Base-by-base conservation (phyloP, 1,284 basidiomycete genomes). In the Apiotrichum sp. region DNA sequence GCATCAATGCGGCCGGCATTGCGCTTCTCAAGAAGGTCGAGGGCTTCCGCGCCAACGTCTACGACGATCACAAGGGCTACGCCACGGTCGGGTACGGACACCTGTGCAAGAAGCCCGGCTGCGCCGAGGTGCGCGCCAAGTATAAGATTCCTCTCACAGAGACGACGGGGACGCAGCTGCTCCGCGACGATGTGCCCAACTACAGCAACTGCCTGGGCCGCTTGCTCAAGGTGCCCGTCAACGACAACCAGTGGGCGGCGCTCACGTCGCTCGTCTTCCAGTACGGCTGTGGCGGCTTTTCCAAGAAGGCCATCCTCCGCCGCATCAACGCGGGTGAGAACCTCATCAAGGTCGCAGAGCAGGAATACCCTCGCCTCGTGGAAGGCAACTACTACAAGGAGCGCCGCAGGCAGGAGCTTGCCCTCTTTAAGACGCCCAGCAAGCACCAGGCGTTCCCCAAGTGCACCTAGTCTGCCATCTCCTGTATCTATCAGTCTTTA, bases 71-170 rank as follows among this genome's bases (percentile, higher is more conserved):
- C 2, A n/a, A 47, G 31, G 53, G 50, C n/a, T 42, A 49, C 32
- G 50, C 53, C 11, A 58, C 57, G 10, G 53, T 58, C 6, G 57
- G 57, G 40, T 58, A 58, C 47, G 53, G 57, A 13, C 57, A 58
- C 50, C 42, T 49, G 7, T 58, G 57, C 53, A 9, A 40, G 43
- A 22, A 7, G 33, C n/a, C 7, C 13, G 14, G 32, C n/a, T 58
- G 57, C 47, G 38, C 34, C 22, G 57, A 52, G 32, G 53, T 55
- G 6, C 34, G 36, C 6, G 36, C 36, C 36, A 33, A 32, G 10
- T 55, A 49, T 42, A 34, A 4, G 6, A 52, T 55, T 43, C 57
- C 57, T 4, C 47, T 58, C 8, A 49, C 50, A 1, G 22, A 46
- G 32, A 47, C 41, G 6, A 50, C 46, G 1, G 57, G 50, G 1